Evolutionary conservation across 2,329 filamentous ascomycete species (phyloP).

Genomic region (Tolypocladium sp.): DNA sequence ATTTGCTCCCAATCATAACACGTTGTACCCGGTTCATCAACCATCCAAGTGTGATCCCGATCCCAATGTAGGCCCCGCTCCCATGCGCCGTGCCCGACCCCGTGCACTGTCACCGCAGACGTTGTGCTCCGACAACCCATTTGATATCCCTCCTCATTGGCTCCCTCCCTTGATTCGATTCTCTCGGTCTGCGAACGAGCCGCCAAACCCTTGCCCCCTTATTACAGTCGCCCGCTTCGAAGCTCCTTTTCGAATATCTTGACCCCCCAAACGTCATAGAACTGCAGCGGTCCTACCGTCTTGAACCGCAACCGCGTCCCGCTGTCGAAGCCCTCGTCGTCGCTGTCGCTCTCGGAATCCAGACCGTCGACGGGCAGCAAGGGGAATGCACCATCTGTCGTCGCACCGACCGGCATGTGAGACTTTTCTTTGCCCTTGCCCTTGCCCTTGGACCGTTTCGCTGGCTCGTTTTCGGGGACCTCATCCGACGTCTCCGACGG

Average conservation of each 20-base stretch:
- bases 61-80: not conserved
- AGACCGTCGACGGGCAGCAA: slow-evolving; percentile 17
- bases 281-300: slow-evolving; percentile 26
- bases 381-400: slow-evolving; percentile 12
- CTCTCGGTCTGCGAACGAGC: not conserved
- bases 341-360: slow-evolving; percentile 24
- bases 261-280: slow-evolving; percentile 35
- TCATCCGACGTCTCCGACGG: slow-evolving; percentile 18
- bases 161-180: not conserved
- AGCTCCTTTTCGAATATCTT: slow-evolving; percentile 52
- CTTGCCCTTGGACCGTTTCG: slow-evolving; percentile 26
- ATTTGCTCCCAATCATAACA: not conserved
- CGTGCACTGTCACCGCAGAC: not conserved
- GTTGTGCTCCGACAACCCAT: not conserved
- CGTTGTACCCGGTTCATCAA: not conserved
- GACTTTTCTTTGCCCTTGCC: slow-evolving; percentile 17
- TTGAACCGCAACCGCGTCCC: slow-evolving; percentile 24
- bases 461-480: slow-evolving; percentile 17
- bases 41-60: not conserved
- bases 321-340: slow-evolving; percentile 19
- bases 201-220: not conserved
- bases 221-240: slow-evolving; percentile 21
- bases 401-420: slow-evolving; percentile 5
- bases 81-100: not conserved
- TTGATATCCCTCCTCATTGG: not conserved